Base-by-base conservation (phyloP, 345 rosid genomes). In the Pistacia vera region DNA sequence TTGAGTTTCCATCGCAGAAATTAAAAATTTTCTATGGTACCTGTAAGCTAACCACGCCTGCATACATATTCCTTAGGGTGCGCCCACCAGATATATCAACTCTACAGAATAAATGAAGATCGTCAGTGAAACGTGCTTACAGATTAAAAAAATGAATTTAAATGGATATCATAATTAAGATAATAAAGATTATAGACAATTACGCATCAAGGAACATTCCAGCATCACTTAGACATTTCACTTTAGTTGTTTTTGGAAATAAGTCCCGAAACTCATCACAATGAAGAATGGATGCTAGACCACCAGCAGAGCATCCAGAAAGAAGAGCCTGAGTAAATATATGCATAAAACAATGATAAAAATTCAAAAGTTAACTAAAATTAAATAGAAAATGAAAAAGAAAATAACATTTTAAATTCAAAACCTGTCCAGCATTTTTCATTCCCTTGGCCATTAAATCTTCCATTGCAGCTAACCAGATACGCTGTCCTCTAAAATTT, bases 261-360 rank as follows among this genome's bases (percentile, higher is more conserved):
- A 93, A 79, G 64, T 64, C 76, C 44, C 83, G 83, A 22, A 93
- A 93, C 86, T 86, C 88, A 60, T 95, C 98, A n/a, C 97, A 90
- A 28, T 95, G 98, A 33, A 93, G 67, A 49, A 93, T 92, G 5
- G 99, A 83, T 75, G 98, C 97, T 66, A 95, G 85, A 54, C 96
- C 96, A 61, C 97, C 98, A 8, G 98, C 97, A 58, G 99, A 95
- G 82, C 98, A 95, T 79, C 99, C 98, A n/a, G 99, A 93, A 67
- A 93, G 95, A 80, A 95, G 87, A 81, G 93, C 98, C 97, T 95
- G 85, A 17, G 77, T 13, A 64, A 65, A 51, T 22, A 7, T 33
- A 16, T n/a, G 8, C 63, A 20, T 49, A 65, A 48, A 16, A 61
- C 33, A 55, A 36, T 2, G n/a, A 7, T 13, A 7, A 18, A 63